Base-by-base conservation (phyloP, 2,329 filamentous ascomycete genomes). In the Colletotrichum simmondsii region DNA sequence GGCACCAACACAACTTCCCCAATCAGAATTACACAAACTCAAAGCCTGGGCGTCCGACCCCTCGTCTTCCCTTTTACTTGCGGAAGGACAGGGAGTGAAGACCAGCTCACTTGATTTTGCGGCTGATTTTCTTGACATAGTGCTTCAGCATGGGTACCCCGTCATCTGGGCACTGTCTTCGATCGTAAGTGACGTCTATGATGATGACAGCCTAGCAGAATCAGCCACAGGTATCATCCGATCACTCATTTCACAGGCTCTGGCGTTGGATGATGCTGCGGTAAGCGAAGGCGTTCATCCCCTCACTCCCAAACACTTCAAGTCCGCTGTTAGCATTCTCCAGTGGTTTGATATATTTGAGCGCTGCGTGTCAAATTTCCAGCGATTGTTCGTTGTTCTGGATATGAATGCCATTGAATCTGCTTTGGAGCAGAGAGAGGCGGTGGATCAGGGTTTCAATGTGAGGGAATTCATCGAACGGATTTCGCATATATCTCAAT, bases 151-250 rank as follows among this genome's bases (percentile, higher is more conserved):
- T 0, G 12, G 11, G 0, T 46, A 24, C 14, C 61, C 61, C 6
- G 32, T 59, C 0, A 1, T 65, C 2, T 65, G 67, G 67, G 53
- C 67, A 7, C 11, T 70, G 8, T 54, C 62, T 1, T 58, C 52
- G 0, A 22, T 8, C 1, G 54, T 35, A 4, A 26, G 2, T 11
- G 14, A 30, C 1, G 4, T 37, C 30, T n/a, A n/a, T n/a, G n/a
- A 26, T 6, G 26, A 53, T 26, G 28, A 53, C 14, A 57, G 8
- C 2, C 30, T 4, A 3, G 19, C 5, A 8, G 2, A n/a, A 10
- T 65, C 53, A 0, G n/a, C 28, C 2, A 1, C 4, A 0, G 24
- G 24, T 0, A 16, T 69, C 0, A 14, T 69, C 0, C 19, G n/a
- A 7, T 64, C 60, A 0, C 24, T 69, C 1, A 58, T 69, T 10